Evolutionary conservation across 2,329 filamentous ascomycete genomes (phyloP).

Genomic region (Septoria petroselini): DNA sequence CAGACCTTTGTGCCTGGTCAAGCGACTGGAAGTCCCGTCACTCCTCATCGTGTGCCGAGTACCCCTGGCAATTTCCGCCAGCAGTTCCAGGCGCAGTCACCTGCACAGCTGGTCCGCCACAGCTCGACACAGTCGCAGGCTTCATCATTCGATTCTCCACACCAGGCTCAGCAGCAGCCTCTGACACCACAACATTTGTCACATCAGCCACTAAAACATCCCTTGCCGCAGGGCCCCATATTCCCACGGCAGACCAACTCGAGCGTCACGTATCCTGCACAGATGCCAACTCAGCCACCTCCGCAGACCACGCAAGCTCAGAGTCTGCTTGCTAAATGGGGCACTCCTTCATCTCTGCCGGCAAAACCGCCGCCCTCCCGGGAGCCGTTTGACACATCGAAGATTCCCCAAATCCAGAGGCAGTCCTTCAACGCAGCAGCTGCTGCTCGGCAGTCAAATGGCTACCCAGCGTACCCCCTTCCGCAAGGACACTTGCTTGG

Average conservation of each 20-base stretch:
- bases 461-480: slow-evolving; percentile 5
- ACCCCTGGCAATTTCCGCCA: slow-evolving; percentile 17
- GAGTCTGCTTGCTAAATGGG: slow-evolving; percentile 56
- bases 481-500: slow-evolving; percentile 6
- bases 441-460: slow-evolving; percentile 19
- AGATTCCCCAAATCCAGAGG: slow-evolving; percentile 22
- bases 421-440: slow-evolving; percentile 25
- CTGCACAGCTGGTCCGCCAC: slow-evolving; percentile 34
- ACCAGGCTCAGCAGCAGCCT: slow-evolving; percentile 22
- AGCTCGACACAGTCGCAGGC: slow-evolving; percentile 35
- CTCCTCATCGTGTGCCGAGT: slow-evolving; percentile 23
- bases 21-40: slow-evolving; percentile 25
- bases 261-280: slow-evolving; percentile 34
- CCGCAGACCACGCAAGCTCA: slow-evolving; percentile 35
- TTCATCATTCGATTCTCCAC: slow-evolving; percentile 31
- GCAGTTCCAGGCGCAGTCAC: slow-evolving; percentile 10
- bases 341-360: slow-evolving; percentile 53
- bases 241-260: slow-evolving; percentile 38
- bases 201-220: slow-evolving; percentile 35
- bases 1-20: slow-evolving; percentile 80
- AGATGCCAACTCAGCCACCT: slow-evolving; percentile 5
- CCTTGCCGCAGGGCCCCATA: slow-evolving; percentile 39
- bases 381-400: slow-evolving; percentile 30
- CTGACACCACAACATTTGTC: slow-evolving; percentile 21
- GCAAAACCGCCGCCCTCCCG: slow-evolving; percentile 53